A percentile compares a stretch with the other conserved stretches of the same genome.
phyloP scores from a whole-genome alignment of 2,329 filamentous ascomycete genomes.

The Penicillium sp. region DNA sequence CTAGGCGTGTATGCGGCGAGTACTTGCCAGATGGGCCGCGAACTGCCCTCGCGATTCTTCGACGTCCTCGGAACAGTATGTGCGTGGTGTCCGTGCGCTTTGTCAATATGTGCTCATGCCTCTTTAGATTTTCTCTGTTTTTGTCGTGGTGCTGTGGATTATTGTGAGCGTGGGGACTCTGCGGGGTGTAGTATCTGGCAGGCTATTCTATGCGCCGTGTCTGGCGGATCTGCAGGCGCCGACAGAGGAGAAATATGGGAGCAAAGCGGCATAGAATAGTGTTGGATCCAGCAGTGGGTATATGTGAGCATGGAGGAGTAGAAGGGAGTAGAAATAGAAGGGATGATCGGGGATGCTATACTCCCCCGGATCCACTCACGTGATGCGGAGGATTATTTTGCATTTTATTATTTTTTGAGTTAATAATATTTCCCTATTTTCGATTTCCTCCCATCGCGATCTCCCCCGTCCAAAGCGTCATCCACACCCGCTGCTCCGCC shows the following conservation, averaged over 20 bases:
- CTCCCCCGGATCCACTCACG: constrained; percentile 16
- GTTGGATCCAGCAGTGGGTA: too few species aligned
- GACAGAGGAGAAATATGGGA: constrained; percentile 17
- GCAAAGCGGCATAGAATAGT: constrained; percentile 18
- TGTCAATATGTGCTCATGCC: neutral
- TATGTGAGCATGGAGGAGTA: too few species aligned
- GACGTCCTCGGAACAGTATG: constrained; percentile 52
- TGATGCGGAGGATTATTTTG: constrained; percentile 23
- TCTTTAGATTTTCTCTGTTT: constrained; percentile 48
- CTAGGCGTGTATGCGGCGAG: constrained; percentile 56
- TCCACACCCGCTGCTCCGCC: constrained; percentile 21
- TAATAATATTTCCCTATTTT: constrained; percentile 14
- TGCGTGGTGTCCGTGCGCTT: constrained; percentile 1
- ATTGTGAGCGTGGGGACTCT: constrained; percentile 53
- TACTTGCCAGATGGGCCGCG: constrained; percentile 45
- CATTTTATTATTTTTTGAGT: constrained; percentile 14
- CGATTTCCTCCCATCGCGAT: constrained; percentile 21
- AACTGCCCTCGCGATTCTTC: constrained; percentile 57
- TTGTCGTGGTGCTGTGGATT: constrained; percentile 56
- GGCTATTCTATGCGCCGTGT: constrained; percentile 56
- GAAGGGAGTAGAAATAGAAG: constrained; percentile 2
- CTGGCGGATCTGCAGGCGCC: constrained; percentile 38
- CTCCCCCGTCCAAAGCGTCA: constrained; percentile 23
- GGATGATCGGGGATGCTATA: neutral
- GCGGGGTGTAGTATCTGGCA: constrained; percentile 48